Conservation (phyloP, 1,139 yeast genomes). For the Debaryomyces nepalensis region DNA sequence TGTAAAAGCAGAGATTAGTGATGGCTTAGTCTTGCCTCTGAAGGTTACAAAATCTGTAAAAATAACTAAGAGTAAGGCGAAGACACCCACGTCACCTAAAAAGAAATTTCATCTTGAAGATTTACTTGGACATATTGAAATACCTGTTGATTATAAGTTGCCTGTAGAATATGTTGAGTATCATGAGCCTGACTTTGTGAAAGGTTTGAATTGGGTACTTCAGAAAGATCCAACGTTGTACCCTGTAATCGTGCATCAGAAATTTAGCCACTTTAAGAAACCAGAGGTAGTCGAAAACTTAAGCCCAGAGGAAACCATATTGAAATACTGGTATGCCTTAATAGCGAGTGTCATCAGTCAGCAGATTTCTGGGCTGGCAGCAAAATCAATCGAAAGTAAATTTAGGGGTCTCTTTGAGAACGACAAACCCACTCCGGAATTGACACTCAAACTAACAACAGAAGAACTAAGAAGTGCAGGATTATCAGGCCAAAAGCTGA, state of each 20-base stretch:
- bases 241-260: constrained; percentile 34
- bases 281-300: constrained; percentile 15
- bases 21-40: background rate
- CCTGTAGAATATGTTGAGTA: constrained; percentile 44
- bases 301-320: constrained; percentile 34
- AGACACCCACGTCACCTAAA: background rate
- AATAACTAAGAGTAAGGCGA: constrained; percentile 3
- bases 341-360: constrained; percentile 65
- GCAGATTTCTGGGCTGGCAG: constrained; percentile 88
- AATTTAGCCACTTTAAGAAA: constrained; percentile 36
- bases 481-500: constrained; percentile 68
- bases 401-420: constrained; percentile 44
- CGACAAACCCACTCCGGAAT: constrained; percentile 56
- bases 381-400: constrained; percentile 60
- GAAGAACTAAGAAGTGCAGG: constrained; percentile 68
- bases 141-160: constrained; percentile 34
- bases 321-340: constrained; percentile 45
- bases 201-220: constrained; percentile 47
- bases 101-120: constrained; percentile 31
- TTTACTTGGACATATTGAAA: constrained; percentile 27
- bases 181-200: constrained; percentile 50
- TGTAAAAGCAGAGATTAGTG: background rate
- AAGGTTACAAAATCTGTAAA: background rate
- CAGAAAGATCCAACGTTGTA: constrained; percentile 49
- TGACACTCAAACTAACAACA: constrained; percentile 41